A percentile compares a stretch with the other conserved stretches of the same genome.
Conservation (phyloP, 345 rosid genomes). For the Viola odorata region DNA sequence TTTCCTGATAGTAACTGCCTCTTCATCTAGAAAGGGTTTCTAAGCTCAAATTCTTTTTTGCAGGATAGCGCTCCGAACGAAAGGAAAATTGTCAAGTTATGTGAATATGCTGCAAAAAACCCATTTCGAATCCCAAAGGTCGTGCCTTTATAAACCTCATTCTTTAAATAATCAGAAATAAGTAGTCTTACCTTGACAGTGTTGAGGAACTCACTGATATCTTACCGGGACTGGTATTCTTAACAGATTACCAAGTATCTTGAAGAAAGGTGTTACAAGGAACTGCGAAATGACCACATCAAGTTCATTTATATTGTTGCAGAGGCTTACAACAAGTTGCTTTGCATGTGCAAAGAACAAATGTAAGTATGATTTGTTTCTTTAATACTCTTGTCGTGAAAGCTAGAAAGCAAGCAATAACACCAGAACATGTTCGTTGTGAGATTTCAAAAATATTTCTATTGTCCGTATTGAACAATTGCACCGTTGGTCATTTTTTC, state of each 20-base stretch:
- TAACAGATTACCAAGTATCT: constrained; percentile 79
- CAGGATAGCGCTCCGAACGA: constrained; percentile 77
- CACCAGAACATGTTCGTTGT: too few relatives aligned
- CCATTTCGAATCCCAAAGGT: constrained; percentile 93
- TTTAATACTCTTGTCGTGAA: background rate
- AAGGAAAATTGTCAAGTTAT: constrained; percentile 75
- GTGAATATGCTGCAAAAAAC: constrained; percentile 90
- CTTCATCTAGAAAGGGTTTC: too few relatives aligned
- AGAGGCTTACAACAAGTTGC: constrained; percentile 72
- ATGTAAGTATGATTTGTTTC: constrained; percentile 44
- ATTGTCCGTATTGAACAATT: too few relatives aligned
- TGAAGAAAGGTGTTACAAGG: constrained; percentile 89
- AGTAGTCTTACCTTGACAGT: background rate
- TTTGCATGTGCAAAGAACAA: constrained; percentile 73
- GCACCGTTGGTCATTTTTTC: background rate
- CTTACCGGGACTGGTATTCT: constrained; percentile 11
- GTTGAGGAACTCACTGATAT: background rate
- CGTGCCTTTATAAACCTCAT: background rate
- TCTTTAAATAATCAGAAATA: background rate
- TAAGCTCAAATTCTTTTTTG: constrained; percentile 3
- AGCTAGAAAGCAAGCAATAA: background rate
- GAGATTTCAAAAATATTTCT: too few relatives aligned
- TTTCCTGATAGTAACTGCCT: too few relatives aligned
- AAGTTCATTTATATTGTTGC: constrained; percentile 57
- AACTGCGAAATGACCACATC: constrained; percentile 62